phyloP scores from a whole-genome alignment of 2,329 filamentous ascomycete genomes.

The Lecanosticta acicola region DNA sequence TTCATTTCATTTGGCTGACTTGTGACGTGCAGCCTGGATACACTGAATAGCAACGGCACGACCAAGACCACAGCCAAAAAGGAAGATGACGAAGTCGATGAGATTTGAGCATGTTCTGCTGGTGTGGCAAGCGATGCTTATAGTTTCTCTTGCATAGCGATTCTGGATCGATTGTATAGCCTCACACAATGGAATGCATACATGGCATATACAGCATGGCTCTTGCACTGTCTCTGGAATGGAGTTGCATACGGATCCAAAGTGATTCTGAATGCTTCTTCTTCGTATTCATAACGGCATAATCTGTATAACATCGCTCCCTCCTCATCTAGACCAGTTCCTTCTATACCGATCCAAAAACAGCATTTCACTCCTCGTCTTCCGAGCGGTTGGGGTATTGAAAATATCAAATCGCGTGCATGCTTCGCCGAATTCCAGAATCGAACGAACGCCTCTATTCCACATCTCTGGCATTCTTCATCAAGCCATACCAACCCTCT shows the following conservation, averaged over 20 bases:
- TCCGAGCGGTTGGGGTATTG: background rate
- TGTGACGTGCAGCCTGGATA: constrained; percentile 32
- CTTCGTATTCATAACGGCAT: constrained; percentile 1
- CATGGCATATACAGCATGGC: no score
- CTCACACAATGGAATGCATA: no score
- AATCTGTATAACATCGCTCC: background rate
- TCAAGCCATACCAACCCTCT: constrained; percentile 13
- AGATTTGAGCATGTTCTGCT: constrained; percentile 26
- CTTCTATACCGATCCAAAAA: background rate
- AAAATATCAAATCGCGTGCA: background rate
- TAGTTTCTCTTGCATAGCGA: constrained; percentile 1
- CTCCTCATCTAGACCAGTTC: background rate
- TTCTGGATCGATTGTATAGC: no score
- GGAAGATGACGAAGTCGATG: constrained; percentile 33
- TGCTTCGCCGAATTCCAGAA: no score
- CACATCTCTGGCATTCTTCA: no score
- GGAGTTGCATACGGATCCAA: no score
- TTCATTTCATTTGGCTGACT: background rate
- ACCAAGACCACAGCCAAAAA: constrained; percentile 29
- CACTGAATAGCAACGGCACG: constrained; percentile 40
- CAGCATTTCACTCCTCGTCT: background rate
- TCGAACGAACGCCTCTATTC: no score
- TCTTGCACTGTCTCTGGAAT: no score
- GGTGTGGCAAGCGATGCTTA: background rate
- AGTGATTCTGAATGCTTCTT: no score